These are phyloP conservation scores for Leucoagaricus sp. DNA, from an alignment of 1,284 basidiomycete genomes.

Conservation along the genomic window DNA sequence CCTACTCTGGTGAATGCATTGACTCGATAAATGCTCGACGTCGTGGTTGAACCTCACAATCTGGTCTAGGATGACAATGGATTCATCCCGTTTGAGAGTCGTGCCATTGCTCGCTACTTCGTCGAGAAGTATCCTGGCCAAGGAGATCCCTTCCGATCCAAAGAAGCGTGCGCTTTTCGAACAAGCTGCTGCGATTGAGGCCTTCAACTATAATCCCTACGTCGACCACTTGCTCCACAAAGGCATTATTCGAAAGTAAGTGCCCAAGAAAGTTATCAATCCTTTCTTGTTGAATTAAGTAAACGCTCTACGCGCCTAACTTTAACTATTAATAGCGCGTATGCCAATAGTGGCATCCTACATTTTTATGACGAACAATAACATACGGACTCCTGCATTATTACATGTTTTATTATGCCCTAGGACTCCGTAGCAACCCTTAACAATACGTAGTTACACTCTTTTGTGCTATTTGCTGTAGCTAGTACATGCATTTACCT, in stretches of 20 bases:
- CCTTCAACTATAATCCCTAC: constrained; percentile 46
- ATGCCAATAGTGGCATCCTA: too few species aligned
- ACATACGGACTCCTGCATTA: too few species aligned
- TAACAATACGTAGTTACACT: too few species aligned
- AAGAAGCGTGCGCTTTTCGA: constrained; percentile 48
- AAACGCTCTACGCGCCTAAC: too few species aligned
- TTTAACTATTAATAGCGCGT: too few species aligned
- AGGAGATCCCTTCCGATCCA: constrained; percentile 32
- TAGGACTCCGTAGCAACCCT: too few species aligned
- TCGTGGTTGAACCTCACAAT: neutral
- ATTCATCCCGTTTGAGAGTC: constrained; percentile 42
- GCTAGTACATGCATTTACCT: too few species aligned
- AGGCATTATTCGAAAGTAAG: constrained; percentile 45
- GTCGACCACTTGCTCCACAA: constrained; percentile 40
- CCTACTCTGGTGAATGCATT: constrained; percentile 50
- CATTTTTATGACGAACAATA: too few species aligned
- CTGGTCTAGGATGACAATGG: constrained; percentile 34
- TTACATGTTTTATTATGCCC: too few species aligned
- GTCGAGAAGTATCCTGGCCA: constrained; percentile 36
- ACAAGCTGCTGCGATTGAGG: constrained; percentile 53
- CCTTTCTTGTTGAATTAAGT: too few species aligned
- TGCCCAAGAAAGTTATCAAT: neutral
- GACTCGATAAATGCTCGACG: neutral
- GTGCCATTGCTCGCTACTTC: constrained; percentile 46
- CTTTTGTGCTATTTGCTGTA: too few species aligned